These are phyloP conservation scores for Trametes coccinea DNA, from an alignment of 768 basidiomycete genomes.

Conservation along the genomic window DNA sequence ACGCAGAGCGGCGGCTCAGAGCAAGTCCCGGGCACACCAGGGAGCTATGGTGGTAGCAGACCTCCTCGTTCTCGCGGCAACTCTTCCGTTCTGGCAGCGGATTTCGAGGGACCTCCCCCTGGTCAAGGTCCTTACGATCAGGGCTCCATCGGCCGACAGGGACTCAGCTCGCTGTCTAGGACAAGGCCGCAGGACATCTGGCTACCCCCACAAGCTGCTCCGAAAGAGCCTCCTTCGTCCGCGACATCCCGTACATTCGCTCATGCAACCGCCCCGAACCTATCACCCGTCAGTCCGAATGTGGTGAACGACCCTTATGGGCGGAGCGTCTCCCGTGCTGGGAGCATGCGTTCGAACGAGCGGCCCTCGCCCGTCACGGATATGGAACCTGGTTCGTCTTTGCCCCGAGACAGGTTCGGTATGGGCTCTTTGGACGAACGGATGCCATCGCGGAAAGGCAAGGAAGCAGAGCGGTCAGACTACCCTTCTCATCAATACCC, in stretches of 20 bases:
- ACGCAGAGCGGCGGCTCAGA: slow-evolving; percentile 20
- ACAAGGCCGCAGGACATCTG: slow-evolving; percentile 45
- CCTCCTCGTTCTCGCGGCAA: slow-evolving; percentile 25
- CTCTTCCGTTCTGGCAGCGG: slow-evolving; percentile 18
- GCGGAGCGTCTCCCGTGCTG: slow-evolving; percentile 36
- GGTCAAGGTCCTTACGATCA: slow-evolving; percentile 11
- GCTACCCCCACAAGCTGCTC: slow-evolving; percentile 45
- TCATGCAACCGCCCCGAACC: slow-evolving; percentile 33
- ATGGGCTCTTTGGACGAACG: slow-evolving; percentile 8
- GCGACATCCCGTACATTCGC: slow-evolving; percentile 42
- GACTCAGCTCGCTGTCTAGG: slow-evolving; percentile 29
- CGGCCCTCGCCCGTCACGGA: slow-evolving; percentile 12
- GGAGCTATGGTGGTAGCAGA: slow-evolving; percentile 9
- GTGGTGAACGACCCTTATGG: slow-evolving; percentile 47
- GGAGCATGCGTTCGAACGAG: slow-evolving; percentile 20
- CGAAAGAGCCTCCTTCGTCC: slow-evolving; percentile 37
- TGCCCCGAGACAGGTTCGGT: slow-evolving; percentile 14
- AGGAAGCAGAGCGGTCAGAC: slow-evolving; percentile 14
- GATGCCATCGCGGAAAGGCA: slow-evolving; percentile 16
- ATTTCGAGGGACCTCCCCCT: slow-evolving; percentile 6
- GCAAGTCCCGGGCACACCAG: slow-evolving; percentile 10
- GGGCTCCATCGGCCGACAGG: slow-evolving; percentile 18
- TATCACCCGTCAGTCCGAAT: slow-evolving; percentile 15
- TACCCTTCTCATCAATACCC: neutral
- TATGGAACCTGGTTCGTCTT: slow-evolving; percentile 7